Base-by-base conservation (phyloP, 1,139 yeast genomes). In the Pichia kudriavzevii region DNA sequence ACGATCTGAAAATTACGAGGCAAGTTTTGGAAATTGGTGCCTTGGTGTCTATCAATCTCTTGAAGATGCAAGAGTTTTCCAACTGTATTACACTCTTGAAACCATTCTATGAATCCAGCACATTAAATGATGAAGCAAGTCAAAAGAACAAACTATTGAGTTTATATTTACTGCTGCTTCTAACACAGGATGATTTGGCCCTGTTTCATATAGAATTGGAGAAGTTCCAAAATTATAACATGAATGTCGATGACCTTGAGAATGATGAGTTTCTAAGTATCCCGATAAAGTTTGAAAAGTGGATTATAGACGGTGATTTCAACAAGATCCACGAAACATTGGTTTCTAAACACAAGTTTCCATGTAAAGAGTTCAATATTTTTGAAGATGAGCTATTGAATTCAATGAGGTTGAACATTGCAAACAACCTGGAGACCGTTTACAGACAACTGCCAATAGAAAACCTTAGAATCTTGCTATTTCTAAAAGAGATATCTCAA, bases 231-330 rank as follows among this genome's bases (percentile, higher is more conserved):
- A 71, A 70, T 51, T 63, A 68, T 35, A 56, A 63, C 26, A 64
- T 66, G 45, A 66, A 67, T 35, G 62, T 72, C 34, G 79, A 74
- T 50, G 66, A 73, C 40, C 67, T 75, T 30, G 84, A 77, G 45
- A 61, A 62, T 25, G 83, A 78, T 49, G 59, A 61, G 40, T 75
- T 64, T 56, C 66, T 91, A 48, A 72, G 75, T 36, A 87, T 87
- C 58, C 97, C 98, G 19, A 78, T 91, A 40, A 75, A 78, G 48
- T 75, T 91, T 48, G 98, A 91, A 58, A 80, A 85, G 48, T 84
- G 94, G 78, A 72, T 91, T 47, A 87, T 91, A 83, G 98, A 91
- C 59, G 98, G 98, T 30, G 82, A 91, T 46, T 91, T 88, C 59
- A 93, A 85, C 58, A 84, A 84, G 61, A 91, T 91, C 36, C 83